Evolutionary conservation across 2,329 filamentous ascomycete genomes (phyloP), one percentile per base, ranked within the genome.

Genomic region (Pseudocercospora macadamiae): DNA sequence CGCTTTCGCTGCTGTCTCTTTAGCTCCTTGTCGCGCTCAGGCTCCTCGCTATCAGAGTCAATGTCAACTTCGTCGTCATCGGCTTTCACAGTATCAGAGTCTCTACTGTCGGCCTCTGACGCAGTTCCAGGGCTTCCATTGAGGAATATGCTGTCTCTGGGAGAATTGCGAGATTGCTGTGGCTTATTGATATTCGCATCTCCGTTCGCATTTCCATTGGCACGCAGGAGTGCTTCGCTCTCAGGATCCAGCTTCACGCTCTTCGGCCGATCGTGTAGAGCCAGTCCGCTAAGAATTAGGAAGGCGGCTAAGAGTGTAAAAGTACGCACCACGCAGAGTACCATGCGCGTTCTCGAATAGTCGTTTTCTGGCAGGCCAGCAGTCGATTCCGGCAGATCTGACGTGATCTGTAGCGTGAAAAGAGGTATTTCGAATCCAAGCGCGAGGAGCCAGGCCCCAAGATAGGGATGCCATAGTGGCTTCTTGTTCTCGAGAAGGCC

Each of bases 11-110:
- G 75, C 49, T 75, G 71, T 55, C 76, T 73, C 62, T 78, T 79
- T 84, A 87, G 63, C 75, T 82, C 73, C 82, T 86, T 70, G 77
- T 83, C 49, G 74, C 79, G 58, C 75, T 81, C 70, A 80, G 82
- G 81, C 77, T 87, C 42, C 71, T 81, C 68, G 74, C 84, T 71
- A 66, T 88, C 84, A 1, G 65, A 66, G 32, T 67, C 60, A 32
- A 64, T 60, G 23, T 55, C 57, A 9, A 60, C 62, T 26, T 67
- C 63, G 12, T 64, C 57, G n/a, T 65, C 55, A 16, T 32, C 32
- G 25, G 28, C 44, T 18, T 21, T 45, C 3, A 49, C 63, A 30
- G 59, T 55, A 26, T 62, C 59, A 8, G 60, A 34, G 32, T 39
- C 52, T 19, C 55, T 57, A 4, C 37, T 34, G 14, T 45, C 54